These are phyloP conservation scores for Bisporella sp. DNA, from an alignment of 2,329 filamentous ascomycete species.

Conservation along the genomic window DNA sequence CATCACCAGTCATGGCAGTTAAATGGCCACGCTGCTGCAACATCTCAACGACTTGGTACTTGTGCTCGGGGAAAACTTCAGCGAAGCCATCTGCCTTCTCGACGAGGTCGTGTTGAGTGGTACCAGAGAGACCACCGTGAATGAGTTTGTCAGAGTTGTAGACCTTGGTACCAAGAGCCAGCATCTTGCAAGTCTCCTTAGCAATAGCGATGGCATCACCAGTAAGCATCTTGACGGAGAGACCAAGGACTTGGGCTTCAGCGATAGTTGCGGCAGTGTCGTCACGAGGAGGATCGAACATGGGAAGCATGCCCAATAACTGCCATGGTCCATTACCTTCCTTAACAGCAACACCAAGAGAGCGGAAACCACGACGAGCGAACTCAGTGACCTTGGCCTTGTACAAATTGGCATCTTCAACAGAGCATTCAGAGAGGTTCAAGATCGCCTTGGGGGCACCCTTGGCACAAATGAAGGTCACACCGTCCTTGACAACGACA, in stretches of 20 bases:
- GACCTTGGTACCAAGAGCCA: conserved; percentile 72
- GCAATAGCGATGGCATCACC: conserved; percentile 75
- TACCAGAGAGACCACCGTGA: conserved; percentile 66
- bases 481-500: conserved; percentile 60
- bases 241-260: conserved; percentile 69
- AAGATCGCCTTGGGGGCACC: conserved; percentile 72
- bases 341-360: conserved; percentile 71
- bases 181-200: conserved; percentile 78
- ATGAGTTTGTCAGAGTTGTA: conserved; percentile 76
- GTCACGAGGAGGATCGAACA: conserved; percentile 75
- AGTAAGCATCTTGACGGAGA: conserved; percentile 76
- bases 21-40: conserved; percentile 90
- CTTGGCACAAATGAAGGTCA: conserved; percentile 68
- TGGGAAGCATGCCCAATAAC: conserved; percentile 68
- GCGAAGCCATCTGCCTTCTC: conserved; percentile 92
- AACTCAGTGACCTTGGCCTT: conserved; percentile 69
- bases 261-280: conserved; percentile 73
- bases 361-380: conserved; percentile 73
- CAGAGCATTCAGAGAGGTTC: conserved; percentile 59
- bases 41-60: conserved; percentile 92
- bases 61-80: conserved; percentile 92
- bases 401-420: conserved; percentile 59
- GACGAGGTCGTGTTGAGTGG: conserved; percentile 68
- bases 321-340: conserved; percentile 67
- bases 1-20: conserved; percentile 93